Evolutionary conservation across 1,139 yeast genomes (phyloP), one percentile per base, ranked within the genome.

Genomic region (Williopsis jadinii): DNA sequence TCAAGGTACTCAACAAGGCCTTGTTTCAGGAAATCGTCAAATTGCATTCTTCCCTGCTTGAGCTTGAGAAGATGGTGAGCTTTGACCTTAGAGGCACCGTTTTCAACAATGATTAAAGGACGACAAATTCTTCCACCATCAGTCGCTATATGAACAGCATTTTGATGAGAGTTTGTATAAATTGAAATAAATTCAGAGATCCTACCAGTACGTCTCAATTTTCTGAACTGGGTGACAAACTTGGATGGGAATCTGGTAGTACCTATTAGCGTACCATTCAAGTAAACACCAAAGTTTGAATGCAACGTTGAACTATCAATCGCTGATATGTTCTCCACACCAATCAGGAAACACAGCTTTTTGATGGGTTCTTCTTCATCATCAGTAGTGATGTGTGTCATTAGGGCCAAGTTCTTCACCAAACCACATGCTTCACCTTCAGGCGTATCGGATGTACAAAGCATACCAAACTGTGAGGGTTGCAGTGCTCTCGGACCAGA

Each of bases 391-490:
- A 92, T 94, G 65, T 92, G 99, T 12, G 99, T 92, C 99, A 92
- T 92, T 42, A 92, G 73, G 2, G 98, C 98, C 62, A 92, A 71
- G 59, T 92, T 92, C 64, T 92, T 92, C 30, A 92, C 98, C 62
- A 92, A 75, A 57, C 99, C 99, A 78, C 99, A 92, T 1, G 99
- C 98, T 63, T 94, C 99, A 72, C 99, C 99, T 75, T 92, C 99
- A 3, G 99, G 99, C 0, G 99, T 92, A 75, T 92, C 99, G 0
- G 97, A 86, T 8, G 98, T 88, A 73, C 99, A 92, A 48, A 92
- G 72, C 97, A 92, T 92, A 59, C 98, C 98, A 63, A 92, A 92
- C 65, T 92, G 98, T 2, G 98, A 94, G 11, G 99, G 98, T 63
- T 92, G 99, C 52, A 92, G 73, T 15, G 99, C 97, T 75, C 99